Evolutionary conservation across 2,329 filamentous ascomycete species (phyloP).

Genomic region (Colletotrichum limetticola): DNA sequence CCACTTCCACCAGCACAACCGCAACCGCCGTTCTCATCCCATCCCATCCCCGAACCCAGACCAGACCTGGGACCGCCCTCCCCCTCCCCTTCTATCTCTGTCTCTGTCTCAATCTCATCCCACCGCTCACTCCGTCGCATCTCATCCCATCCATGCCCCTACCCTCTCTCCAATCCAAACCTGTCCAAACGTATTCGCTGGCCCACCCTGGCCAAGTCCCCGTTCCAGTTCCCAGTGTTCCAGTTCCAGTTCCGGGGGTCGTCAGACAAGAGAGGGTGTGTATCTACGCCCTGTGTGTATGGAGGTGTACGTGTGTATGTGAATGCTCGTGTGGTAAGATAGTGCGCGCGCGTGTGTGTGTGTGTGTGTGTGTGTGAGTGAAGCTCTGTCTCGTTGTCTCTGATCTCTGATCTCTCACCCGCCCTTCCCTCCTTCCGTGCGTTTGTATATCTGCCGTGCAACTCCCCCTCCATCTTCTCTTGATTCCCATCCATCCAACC

Average conservation of each 20-base stretch:
- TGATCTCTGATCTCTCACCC: conserved; percentile 9
- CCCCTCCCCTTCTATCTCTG: background rate
- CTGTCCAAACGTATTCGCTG: background rate
- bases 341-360: background rate
- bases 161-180: background rate
- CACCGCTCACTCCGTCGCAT: background rate
- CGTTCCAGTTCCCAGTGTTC: background rate
- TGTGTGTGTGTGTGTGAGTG: background rate
- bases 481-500: background rate
- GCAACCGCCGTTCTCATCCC: conserved; percentile 29
- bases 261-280: conserved; percentile 1
- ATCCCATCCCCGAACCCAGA: conserved; percentile 22
- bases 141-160: conserved; percentile 14
- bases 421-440: conserved; percentile 21
- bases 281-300: background rate
- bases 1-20: background rate
- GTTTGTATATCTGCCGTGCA: conserved; percentile 32
- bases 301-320: background rate
- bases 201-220: background rate
- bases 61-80: conserved; percentile 1
- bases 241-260: conserved; percentile 17
- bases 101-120: background rate
- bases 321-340: conserved; percentile 10
- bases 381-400: conserved; percentile 26
- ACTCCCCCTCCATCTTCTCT: conserved; percentile 4